Conservation (phyloP, 2,329 filamentous ascomycete genomes). For the Myriangium duriaei region DNA sequence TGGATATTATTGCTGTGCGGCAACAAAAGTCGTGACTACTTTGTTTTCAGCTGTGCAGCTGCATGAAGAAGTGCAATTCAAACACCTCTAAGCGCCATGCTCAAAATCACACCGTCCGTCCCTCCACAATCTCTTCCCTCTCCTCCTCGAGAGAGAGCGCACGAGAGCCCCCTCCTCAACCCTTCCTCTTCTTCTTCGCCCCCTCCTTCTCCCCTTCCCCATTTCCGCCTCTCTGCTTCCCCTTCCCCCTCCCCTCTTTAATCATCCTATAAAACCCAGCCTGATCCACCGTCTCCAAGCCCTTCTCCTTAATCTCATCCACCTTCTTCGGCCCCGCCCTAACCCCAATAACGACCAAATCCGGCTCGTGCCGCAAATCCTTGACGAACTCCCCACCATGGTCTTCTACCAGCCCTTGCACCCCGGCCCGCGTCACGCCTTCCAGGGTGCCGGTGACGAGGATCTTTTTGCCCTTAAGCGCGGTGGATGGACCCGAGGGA, state of each 20-base stretch:
- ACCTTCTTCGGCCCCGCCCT: conserved; percentile 14
- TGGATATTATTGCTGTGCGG: background rate
- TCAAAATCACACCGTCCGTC: too few species aligned
- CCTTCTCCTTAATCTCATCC: conserved; percentile 13
- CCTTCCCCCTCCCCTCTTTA: conserved; percentile 6
- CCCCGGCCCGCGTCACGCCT: conserved; percentile 9
- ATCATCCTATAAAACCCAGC: conserved; percentile 13
- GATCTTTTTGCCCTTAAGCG: conserved; percentile 7
- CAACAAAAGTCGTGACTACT: too few species aligned
- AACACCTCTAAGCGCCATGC: too few species aligned
- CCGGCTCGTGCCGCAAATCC: conserved; percentile 1
- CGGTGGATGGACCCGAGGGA: conserved; percentile 4
- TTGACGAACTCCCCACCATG: conserved; percentile 11
- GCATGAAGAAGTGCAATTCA: too few species aligned
- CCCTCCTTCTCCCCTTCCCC: background rate
- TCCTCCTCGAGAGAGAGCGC: too few species aligned
- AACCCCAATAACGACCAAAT: conserved; percentile 11
- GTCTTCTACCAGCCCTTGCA: conserved; percentile 6
- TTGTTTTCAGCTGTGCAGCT: too few species aligned
- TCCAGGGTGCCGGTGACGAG: conserved; percentile 11
- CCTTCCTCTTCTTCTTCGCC: background rate
- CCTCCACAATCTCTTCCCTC: too few species aligned
- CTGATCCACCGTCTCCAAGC: conserved; percentile 12
- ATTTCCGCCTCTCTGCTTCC: background rate
- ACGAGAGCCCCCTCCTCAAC: too few species aligned